These are phyloP conservation scores for Leishmania major DNA, from an alignment of 208 protist genomes.

Conservation along the genomic window DNA sequence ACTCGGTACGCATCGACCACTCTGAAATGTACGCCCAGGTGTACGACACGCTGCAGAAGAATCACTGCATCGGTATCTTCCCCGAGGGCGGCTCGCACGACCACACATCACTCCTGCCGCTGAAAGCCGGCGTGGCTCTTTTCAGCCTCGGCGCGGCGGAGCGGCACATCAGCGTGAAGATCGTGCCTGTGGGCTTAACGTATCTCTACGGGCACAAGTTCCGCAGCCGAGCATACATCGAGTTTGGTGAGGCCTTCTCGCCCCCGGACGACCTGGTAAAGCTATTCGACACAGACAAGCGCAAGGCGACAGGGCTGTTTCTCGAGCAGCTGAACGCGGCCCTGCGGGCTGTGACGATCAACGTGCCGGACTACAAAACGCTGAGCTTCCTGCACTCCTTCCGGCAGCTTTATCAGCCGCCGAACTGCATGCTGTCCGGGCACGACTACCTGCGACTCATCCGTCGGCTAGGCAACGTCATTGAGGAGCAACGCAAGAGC, in stretches of 20 bases:
- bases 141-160: conserved; percentile 92
- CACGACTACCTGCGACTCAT: conserved; percentile 88
- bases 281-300: conserved; percentile 81
- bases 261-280: conserved; percentile 69
- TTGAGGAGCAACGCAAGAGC: conserved; percentile 68
- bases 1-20: conserved; percentile 92
- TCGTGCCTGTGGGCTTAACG: conserved; percentile 92
- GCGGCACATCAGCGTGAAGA: conserved; percentile 74
- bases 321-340: conserved; percentile 82
- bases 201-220: conserved; percentile 95
- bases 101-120: conserved; percentile 91
- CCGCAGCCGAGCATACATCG: conserved; percentile 86
- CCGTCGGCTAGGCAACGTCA: conserved; percentile 76
- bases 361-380: conserved; percentile 91
- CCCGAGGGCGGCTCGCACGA: conserved; percentile 97
- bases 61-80: conserved; percentile 95
- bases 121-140: conserved; percentile 95
- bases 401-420: conserved; percentile 90
- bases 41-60: conserved; percentile 84
- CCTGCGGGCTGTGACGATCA: conserved; percentile 84
- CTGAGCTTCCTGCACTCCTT: conserved; percentile 91
- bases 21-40: conserved; percentile 90
- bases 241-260: conserved; percentile 88
- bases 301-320: conserved; percentile 79
- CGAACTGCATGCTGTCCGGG: conserved; percentile 68